Evolutionary conservation across 371 early-diverging fungal genomes (phyloP), one percentile per base, ranked within the genome.

Genomic region (Massospora cicadina): DNA sequence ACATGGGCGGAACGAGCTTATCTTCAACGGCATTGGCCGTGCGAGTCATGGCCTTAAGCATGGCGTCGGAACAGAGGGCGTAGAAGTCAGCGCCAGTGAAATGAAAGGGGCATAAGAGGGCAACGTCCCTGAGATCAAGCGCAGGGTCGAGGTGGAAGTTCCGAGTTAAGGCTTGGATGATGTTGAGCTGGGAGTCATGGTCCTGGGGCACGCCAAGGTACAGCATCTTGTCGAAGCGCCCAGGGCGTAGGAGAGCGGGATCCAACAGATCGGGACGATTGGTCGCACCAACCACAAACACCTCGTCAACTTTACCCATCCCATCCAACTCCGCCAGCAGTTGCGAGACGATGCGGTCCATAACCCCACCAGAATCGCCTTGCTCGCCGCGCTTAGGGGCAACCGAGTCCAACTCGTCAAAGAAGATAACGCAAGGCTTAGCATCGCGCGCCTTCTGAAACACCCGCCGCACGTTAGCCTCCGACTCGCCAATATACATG

Each of bases 281-380:
- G 12, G 99, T 99, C 0, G 99, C 99, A 54, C 96, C 99, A 73
- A 99, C 98, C 2, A 99, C 98, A 85, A 99, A 98, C n/a, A 99
- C 98, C 68, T 93, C 86, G 3, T 81, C 82, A 0, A 79, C 83
- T 21, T 17, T 60, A 17, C 17, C 23, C 84, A 95, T 90, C 28
- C 91, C 91, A 72, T 98, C 98, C 66, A 98, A 75, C 68, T 98
- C 98, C 0, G 96, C 94, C 12, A 98, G 75, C 33, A 98, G 71
- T 72, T 98, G 98, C 69, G 85, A 84, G 28, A 98, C 97, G 70
- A 97, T 93, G 61, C 98, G 85, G 72, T 97, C 97, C 96, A 96
- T 97, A 17, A 97, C 98, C 63, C 98, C 98, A 2, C 96, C 97
- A 13, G 91, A 88, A 66, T 96, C 96, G 17, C 96, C 96, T 71